Base-by-base conservation (phyloP, 1,284 basidiomycete genomes). In the Laetiporus sulphureus region DNA sequence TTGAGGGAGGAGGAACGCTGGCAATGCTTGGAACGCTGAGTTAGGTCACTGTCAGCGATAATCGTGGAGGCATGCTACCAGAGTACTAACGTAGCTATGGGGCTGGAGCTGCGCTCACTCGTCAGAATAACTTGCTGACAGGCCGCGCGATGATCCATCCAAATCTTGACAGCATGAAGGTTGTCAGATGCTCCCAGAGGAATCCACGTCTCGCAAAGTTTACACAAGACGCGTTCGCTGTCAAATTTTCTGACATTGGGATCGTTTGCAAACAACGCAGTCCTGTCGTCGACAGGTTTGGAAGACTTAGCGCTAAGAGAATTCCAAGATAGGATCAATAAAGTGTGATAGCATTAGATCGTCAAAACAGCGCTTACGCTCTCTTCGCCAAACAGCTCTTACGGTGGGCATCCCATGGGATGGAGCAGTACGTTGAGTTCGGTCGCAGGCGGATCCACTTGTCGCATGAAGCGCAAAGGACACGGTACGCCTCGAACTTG, bases 371-470 rank as follows among this genome's bases (percentile, higher is more conserved):
- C 37, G 57, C 70, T 58, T 49, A 82, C 79, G 75, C 71, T 59
- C 80, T 81, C 63, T 83, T 86, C 2, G 80, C 76, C 37, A 88
- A 62, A 59, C 83, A 87, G 55, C 80, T 83, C 63, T 75, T 77
- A 40, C 83, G 66, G 55, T 88, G 84, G 8, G 82, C 84, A 53
- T 87, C 84, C 84, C 85, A 88, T 0, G 84, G 84, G 44, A 87
- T 86, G n/a, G 78, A 81, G 58, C 84, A 88, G 54, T 85, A 88
- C 0, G 84, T 86, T 40, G 83, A 86, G 58, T 88, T 88, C 32
- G 83, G 83, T 12, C 84, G 71, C 15, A 88, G 66, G 25, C 84
- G 73, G 50, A 88, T 87, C 84, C 84, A 88, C 57, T 85, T 86
- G 60, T 85, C 77, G 61, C 84, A 88, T 4, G 73, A 76, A 29